Base-by-base conservation (phyloP, 2,329 filamentous ascomycete genomes). In the Colletotrichum theobromicola region DNA sequence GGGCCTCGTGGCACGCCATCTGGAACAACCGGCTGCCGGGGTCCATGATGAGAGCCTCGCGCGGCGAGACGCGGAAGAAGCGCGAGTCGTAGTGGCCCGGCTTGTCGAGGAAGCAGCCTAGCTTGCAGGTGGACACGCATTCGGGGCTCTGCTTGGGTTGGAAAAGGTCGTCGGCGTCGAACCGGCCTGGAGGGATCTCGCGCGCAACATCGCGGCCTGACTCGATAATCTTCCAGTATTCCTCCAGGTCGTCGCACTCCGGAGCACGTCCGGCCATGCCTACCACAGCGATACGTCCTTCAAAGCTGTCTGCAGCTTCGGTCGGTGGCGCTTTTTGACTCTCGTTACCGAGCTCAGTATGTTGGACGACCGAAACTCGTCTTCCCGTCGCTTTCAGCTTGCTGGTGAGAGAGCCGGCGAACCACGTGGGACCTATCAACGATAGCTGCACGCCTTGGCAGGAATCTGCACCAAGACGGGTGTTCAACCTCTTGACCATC, bases 11-110 rank as follows among this genome's bases (percentile, higher is more conserved):
- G 1, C 83, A 79, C 1, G 79, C 79, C 66, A 85, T 83, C 1
- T 83, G 77, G 4, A 81, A 58, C 1, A 80, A 58, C 4, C 82
- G 81, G 34, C 82, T 80, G 15, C 79, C 77, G 2, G 82, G 82
- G 64, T 84, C 82, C 74, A 83, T 80, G 2, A 79, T 74, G 3
- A 77, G 76, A 0, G 77, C 78, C 68, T 83, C 82, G 0, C 77
- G 67, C 1, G 78, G 74, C 5, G 67, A 78, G 16, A 82, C 82
- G 26, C 81, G 80, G 79, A 87, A 87, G 79, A 87, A 87, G 3
- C 78, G 74, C 32, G 83, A 77, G 72, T 87, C 85, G 57, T 85
- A 85, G 3, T 71, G 64, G 16, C 79, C 78, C 7, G 70, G 67
- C 12, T 77, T 72, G 5, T 77, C 50, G 13, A 81, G 69, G 24